A percentile compares a stretch with the other conserved stretches of the same genome.
phyloP scores from a whole-genome alignment of 192 early-diverging fungal genomes.

The Geosiphon pyriformis region DNA sequence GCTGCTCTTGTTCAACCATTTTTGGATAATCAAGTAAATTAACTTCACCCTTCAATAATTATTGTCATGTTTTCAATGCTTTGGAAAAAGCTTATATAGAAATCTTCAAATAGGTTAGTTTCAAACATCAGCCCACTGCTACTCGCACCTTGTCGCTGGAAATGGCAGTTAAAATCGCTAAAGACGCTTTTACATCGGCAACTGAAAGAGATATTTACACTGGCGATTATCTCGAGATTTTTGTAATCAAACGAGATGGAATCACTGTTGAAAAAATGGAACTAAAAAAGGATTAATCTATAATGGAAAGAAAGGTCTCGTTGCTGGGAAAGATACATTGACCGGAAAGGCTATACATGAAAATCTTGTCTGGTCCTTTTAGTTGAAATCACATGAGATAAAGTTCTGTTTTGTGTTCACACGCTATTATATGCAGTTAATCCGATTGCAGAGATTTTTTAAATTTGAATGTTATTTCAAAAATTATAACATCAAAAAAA shows the following conservation, averaged over 20 bases:
- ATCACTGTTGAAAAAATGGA: conserved; percentile 65
- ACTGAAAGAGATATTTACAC: conserved; percentile 99
- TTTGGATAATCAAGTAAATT: conserved; percentile 83
- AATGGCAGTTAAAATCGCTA: conserved; percentile 69
- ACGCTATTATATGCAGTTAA: no score
- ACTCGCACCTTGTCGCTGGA: conserved; percentile 47
- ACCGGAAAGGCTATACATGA: no score
- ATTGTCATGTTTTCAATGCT: background rate
- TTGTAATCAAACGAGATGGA: conserved; percentile 73
- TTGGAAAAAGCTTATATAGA: background rate
- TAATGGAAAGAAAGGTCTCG: no score
- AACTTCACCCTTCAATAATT: background rate
- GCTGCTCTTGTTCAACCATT: conserved; percentile 94
- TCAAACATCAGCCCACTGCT: conserved; percentile 59
- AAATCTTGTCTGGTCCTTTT: no score
- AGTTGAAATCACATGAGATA: no score
- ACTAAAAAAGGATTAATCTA: conserved; percentile 95
- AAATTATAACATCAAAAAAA: no score
- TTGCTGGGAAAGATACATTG: no score
- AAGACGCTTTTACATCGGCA: conserved; percentile 94
- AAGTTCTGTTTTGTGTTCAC: no score
- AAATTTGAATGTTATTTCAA: no score
- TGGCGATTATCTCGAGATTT: conserved; percentile 92
- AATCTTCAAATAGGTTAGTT: conserved; percentile 50
- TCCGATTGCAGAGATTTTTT: no score